Evolutionary conservation across 2,329 filamentous ascomycete species (phyloP).

Genomic region (Myriosclerotinia scirpicola): DNA sequence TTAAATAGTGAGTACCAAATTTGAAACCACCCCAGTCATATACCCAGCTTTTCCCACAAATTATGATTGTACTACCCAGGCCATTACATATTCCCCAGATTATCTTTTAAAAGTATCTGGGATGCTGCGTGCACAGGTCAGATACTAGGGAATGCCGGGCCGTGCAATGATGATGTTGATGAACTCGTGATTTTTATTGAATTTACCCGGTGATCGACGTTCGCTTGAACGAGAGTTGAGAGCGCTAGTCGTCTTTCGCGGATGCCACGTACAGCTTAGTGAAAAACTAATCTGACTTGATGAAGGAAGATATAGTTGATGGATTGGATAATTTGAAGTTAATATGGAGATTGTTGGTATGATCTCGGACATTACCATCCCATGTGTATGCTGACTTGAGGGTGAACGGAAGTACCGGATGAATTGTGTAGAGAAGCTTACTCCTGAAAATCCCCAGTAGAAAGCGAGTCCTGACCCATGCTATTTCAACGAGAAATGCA

Average conservation of each 20-base stretch:
- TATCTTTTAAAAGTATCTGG: not conserved
- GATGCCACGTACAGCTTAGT: slow-evolving; percentile 15
- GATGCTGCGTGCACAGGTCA: not conserved
- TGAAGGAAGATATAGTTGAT: not conserved
- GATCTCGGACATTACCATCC: not conserved
- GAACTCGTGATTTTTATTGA: slow-evolving; percentile 16
- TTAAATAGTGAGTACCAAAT: not conserved
- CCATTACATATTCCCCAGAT: not conserved
- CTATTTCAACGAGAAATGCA: not conserved
- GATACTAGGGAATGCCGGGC: slow-evolving; percentile 17
- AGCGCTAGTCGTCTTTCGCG: not conserved
- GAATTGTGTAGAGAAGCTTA: not conserved
- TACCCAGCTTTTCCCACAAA: slow-evolving; percentile 8
- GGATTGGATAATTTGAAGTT: not conserved
- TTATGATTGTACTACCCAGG: not conserved
- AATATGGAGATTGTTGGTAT: not conserved
- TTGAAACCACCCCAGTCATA: not conserved
- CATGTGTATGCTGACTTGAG: not conserved
- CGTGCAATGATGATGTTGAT: slow-evolving; percentile 16
- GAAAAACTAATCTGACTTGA: not conserved
- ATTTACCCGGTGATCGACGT: not conserved
- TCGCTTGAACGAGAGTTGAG: slow-evolving; percentile 17
- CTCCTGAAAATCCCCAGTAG: not conserved
- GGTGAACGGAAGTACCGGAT: slow-evolving; percentile 2
- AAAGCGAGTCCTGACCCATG: not conserved